Percentiles rank a stretch among this genome's conserved stretches.
Conservation (phyloP, 2,329 filamentous ascomycete species). For the Penicillium sumatraense region DNA sequence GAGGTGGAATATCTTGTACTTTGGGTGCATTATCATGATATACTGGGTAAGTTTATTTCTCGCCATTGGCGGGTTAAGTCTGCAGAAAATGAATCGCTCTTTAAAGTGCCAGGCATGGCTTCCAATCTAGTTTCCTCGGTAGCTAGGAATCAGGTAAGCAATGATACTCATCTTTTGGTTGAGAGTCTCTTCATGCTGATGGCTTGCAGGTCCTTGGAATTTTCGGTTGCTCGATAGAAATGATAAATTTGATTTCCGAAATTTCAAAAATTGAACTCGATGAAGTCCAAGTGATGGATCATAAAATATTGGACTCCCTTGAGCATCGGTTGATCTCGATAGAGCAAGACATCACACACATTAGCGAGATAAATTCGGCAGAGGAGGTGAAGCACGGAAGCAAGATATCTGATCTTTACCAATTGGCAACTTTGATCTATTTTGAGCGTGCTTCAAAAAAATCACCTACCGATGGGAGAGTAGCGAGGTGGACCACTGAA, state of each 20-base stretch:
- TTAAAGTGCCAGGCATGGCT: background rate
- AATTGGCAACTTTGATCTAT: background rate
- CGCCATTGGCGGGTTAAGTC: slow-evolving; percentile 1
- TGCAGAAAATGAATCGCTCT: background rate
- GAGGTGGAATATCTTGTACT: slow-evolving; percentile 9
- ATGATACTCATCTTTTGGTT: background rate
- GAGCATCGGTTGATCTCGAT: background rate
- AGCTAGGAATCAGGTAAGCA: background rate
- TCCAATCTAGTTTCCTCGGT: background rate
- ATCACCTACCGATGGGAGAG: background rate
- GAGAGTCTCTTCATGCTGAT: background rate
- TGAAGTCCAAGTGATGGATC: background rate
- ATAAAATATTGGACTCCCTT: background rate
- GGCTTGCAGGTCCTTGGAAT: background rate
- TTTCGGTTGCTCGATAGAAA: background rate
- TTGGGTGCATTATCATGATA: slow-evolving; percentile 12
- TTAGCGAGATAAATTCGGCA: background rate
- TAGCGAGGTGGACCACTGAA: background rate
- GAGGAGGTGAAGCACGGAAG: background rate
- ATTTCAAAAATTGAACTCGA: background rate
- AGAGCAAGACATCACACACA: background rate
- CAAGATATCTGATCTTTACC: background rate
- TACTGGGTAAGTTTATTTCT: slow-evolving; percentile 4
- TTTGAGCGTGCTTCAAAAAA: background rate
- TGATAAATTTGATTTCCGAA: background rate